Percentiles rank a stretch among this genome's conserved stretches.
Conservation (phyloP, 306 rosid species). For the Trifolium dubium region DNA sequence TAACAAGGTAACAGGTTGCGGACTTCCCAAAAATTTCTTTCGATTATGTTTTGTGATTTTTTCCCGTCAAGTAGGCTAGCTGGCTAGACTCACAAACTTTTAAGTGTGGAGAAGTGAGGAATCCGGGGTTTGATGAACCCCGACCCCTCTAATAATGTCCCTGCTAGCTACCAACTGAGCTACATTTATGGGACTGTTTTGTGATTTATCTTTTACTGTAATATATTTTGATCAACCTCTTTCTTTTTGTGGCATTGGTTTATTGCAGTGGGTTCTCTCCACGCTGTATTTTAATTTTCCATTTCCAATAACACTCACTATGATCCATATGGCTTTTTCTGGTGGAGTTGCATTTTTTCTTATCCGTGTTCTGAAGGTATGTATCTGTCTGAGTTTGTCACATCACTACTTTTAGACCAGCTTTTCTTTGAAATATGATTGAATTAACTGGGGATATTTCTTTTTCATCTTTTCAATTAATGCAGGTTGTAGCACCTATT, state of each 20-base stretch:
- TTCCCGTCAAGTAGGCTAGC: no score
- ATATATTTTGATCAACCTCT: constrained; percentile 25
- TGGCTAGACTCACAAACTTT: no score
- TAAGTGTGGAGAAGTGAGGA: no score
- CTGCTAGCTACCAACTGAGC: no score
- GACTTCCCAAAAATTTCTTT: constrained; percentile 10
- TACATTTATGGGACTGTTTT: not conserved
- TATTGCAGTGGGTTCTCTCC: constrained; percentile 66
- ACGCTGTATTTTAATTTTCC: constrained; percentile 63
- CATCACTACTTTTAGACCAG: constrained; percentile 26
- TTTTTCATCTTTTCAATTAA: constrained; percentile 22
- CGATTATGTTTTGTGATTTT: not conserved
- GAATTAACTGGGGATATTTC: constrained; percentile 25
- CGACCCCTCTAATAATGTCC: no score
- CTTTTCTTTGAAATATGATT: constrained; percentile 19
- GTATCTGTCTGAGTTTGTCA: constrained; percentile 38
- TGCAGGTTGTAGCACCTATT: constrained; percentile 96
- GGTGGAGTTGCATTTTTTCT: constrained; percentile 58
- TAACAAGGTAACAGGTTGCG: constrained; percentile 42
- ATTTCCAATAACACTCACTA: constrained; percentile 67
- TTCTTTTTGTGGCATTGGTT: constrained; percentile 30
- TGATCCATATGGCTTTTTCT: constrained; percentile 74
- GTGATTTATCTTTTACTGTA: constrained; percentile 1
- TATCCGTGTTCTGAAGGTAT: constrained; percentile 63
- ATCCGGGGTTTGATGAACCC: no score